These are phyloP conservation scores for Coelastrella sp. DNA, from an alignment of 139 green algal species.

Conservation along the genomic window DNA sequence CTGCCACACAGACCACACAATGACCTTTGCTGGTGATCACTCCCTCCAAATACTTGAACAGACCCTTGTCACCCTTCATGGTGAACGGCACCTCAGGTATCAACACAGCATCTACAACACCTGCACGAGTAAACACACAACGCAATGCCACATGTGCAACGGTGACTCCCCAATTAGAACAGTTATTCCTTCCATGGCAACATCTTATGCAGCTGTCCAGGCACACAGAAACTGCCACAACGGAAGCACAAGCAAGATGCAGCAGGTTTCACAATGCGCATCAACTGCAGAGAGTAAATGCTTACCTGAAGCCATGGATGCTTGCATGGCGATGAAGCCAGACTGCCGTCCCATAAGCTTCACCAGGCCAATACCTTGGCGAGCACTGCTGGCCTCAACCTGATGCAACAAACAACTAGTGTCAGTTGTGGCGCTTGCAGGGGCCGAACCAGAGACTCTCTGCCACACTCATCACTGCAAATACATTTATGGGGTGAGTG, in stretches of 20 bases:
- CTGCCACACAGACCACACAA: slow-evolving; percentile 76
- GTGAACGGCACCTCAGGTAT: slow-evolving; percentile 96
- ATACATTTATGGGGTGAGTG: too few relatives aligned
- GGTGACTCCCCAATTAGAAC: too few relatives aligned
- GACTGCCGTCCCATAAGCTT: slow-evolving; percentile 98
- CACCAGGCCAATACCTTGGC: slow-evolving; percentile 93
- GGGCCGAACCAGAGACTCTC: too few relatives aligned
- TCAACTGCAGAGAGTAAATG: too few relatives aligned
- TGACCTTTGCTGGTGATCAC: slow-evolving; percentile 89
- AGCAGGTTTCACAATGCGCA: background rate
- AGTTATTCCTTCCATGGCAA: too few relatives aligned
- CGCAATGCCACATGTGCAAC: too few relatives aligned
- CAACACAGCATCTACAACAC: slow-evolving; percentile 89
- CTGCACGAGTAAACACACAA: too few relatives aligned
- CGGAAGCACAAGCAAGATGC: slow-evolving; percentile 25
- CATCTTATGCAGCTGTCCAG: too few relatives aligned
- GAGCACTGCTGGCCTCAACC: slow-evolving; percentile 87
- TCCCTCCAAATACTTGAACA: slow-evolving; percentile 84
- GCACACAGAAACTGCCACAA: too few relatives aligned
- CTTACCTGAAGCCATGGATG: slow-evolving; percentile 86
- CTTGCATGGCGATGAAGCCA: slow-evolving; percentile 98
- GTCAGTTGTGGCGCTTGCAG: background rate
- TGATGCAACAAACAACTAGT: background rate
- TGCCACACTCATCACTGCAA: too few relatives aligned
- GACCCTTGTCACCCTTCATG: slow-evolving; percentile 82